Evolutionary conservation across 1,139 yeast species (phyloP).

Genomic region (Yarrowia galli): DNA sequence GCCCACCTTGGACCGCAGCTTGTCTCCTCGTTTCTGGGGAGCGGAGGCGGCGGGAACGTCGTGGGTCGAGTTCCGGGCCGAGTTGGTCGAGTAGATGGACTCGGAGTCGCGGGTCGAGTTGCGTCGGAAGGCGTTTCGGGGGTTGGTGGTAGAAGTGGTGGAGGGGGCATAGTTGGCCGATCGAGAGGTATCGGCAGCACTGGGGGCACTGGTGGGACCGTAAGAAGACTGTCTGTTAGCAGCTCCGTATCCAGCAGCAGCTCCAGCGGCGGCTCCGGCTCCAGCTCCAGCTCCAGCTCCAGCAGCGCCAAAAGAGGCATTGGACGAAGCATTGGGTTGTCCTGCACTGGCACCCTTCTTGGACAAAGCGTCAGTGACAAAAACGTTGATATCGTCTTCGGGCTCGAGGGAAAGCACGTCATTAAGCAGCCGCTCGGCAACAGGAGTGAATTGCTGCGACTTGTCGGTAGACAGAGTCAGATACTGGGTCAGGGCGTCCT

Average conservation of each 20-base stretch:
- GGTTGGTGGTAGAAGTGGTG: constrained; percentile 17
- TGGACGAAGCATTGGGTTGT: no score
- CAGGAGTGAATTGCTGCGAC: constrained; percentile 48
- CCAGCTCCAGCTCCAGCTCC: not conserved
- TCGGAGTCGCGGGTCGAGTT: constrained; percentile 29
- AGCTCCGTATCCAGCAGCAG: not conserved
- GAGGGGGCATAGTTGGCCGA: constrained; percentile 16
- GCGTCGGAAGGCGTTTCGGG: constrained; percentile 17
- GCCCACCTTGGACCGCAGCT: constrained; percentile 79
- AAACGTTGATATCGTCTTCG: constrained; percentile 62
- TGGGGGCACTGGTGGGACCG: not conserved
- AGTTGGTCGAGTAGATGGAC: constrained; percentile 38
- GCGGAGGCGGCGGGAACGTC: constrained; percentile 1
- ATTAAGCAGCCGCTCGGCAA: constrained; percentile 71
- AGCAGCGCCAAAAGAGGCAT: not conserved
- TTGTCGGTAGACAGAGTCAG: constrained; percentile 61
- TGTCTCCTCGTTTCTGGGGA: constrained; percentile 44
- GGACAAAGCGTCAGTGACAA: constrained; percentile 52
- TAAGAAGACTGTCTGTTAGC: not conserved
- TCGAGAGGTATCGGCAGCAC: constrained; percentile 3
- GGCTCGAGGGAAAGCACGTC: constrained; percentile 69
- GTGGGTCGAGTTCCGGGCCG: constrained; percentile 34
- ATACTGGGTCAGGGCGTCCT: constrained; percentile 71
- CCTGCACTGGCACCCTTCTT: not conserved
- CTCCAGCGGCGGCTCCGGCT: constrained; percentile 6